phyloP scores from a whole-genome alignment of 129 eudicot genomes.

The Flaveria trinervia region DNA sequence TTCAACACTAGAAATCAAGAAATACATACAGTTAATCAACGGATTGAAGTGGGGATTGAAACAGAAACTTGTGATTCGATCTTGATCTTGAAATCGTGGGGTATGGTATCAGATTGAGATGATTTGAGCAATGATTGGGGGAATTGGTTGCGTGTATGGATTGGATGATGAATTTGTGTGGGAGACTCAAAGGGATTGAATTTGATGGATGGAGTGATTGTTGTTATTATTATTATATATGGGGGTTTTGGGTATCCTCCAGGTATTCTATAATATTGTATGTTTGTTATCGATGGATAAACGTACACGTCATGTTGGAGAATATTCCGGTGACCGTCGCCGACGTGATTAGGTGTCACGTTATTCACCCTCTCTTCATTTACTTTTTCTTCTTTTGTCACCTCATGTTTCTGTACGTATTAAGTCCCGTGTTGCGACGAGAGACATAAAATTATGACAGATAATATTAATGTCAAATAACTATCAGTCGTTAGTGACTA shows the following conservation, averaged over 20 bases:
- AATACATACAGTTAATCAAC: constrained; percentile 26
- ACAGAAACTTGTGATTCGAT: constrained; percentile 1
- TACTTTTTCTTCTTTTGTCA: neutral
- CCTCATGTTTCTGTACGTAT: neutral
- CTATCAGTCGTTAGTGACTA: too few relatives aligned
- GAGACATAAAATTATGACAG: too few relatives aligned
- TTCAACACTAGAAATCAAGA: neutral
- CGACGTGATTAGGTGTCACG: constrained; percentile 25
- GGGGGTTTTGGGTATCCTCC: constrained; percentile 28
- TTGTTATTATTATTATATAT: neutral
- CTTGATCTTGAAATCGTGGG: neutral
- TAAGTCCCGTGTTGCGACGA: too few relatives aligned
- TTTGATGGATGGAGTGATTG: too few relatives aligned
- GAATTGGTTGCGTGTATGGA: constrained; percentile 19
- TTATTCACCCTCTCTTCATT: neutral
- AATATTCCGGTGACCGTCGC: constrained; percentile 19
- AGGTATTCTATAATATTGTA: constrained; percentile 6
- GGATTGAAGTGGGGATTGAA: neutral
- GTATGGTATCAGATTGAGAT: neutral
- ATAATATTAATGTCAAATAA: too few relatives aligned
- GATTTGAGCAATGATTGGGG: neutral
- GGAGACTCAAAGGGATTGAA: constrained; percentile 7
- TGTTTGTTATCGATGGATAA: constrained; percentile 29
- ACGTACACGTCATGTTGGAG: constrained; percentile 30
- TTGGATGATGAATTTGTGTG: constrained; percentile 15